Evolutionary conservation across 2,329 filamentous ascomycete genomes (phyloP), one percentile per base, ranked within the genome.

Genomic region (Blastomyces silverae): DNA sequence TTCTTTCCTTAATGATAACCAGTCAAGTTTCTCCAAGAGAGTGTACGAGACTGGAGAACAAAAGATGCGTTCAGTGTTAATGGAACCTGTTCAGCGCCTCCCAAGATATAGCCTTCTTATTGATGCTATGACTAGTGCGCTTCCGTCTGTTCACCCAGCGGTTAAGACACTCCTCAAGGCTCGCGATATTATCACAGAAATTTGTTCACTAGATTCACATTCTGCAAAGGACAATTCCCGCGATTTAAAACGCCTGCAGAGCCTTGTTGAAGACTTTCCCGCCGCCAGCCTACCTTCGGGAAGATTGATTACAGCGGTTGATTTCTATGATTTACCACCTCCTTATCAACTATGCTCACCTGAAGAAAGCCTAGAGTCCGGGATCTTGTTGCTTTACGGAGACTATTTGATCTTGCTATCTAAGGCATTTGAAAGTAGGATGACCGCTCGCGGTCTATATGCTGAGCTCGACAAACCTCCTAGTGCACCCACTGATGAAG

Each of bases 101-200:
- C 94, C 94, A 34, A 88, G 94, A 34, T 99, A 99, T 78, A 97
- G 91, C 72, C 82, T 99, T 46, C 89, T 97, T 73, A 97, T 99
- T 71, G 94, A 99, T 78, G 92, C 95, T 72, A 97, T 99, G 73
- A 85, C 94, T 59, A 87, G 88, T 69, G 92, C 89, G 66, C 83
- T 97, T 22, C 92, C 93, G 4, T 85, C 92, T 61, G 87, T 89
- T 10, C 92, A 97, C 74, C 90, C 92, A 2, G 92, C 92, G 0
- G 82, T 96, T 63, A 88, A 89, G 69, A 83, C 84, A 2, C 88
- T 99, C 78, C 84, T 97, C 53, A 92, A 91, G 73, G 92, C 94
- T 0, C 85, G 93, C 69, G 94, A 97, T 74, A 90, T 96, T 63
- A 92, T 99, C 69, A 92, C 92, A 25, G 94, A 96, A 63, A 99